A percentile compares a stretch with the other conserved stretches of the same genome.
These are phyloP conservation scores for Xylaria telfairii DNA, from an alignment of 495 filamentous ascomycete species.

Conservation along the genomic window DNA sequence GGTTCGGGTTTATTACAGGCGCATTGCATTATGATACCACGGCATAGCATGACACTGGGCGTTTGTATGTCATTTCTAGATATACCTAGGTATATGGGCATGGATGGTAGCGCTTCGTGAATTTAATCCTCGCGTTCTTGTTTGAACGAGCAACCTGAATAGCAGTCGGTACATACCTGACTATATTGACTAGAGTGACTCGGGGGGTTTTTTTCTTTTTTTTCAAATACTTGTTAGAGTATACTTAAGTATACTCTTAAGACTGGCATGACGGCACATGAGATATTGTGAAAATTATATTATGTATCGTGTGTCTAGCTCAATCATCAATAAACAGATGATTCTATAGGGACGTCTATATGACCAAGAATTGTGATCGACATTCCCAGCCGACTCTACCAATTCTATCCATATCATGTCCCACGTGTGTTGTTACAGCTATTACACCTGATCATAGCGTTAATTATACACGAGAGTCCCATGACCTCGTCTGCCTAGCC, in stretches of 20 bases:
- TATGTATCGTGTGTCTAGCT: background rate
- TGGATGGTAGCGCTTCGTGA: background rate
- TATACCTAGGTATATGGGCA: background rate
- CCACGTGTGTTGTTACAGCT: background rate
- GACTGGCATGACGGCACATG: background rate
- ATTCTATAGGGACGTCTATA: background rate
- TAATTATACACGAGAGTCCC: too few species aligned
- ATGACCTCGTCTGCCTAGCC: too few species aligned
- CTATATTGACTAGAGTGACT: background rate
- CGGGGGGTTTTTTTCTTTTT: background rate
- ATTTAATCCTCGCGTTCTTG: background rate
- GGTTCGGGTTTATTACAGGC: background rate
- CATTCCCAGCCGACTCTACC: background rate
- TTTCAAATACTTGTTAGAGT: too few species aligned
- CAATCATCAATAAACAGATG: background rate
- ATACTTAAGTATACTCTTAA: too few species aligned
- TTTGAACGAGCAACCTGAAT: background rate
- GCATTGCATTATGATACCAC: conserved; percentile 26
- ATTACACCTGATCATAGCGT: too few species aligned
- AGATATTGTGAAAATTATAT: background rate
- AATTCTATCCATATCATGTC: background rate
- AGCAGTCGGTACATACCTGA: background rate
- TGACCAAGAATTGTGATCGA: background rate
- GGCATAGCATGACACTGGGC: background rate
- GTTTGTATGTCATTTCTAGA: background rate